phyloP scores from a whole-genome alignment of 495 filamentous ascomycete genomes.

The Tuber aestivum region DNA sequence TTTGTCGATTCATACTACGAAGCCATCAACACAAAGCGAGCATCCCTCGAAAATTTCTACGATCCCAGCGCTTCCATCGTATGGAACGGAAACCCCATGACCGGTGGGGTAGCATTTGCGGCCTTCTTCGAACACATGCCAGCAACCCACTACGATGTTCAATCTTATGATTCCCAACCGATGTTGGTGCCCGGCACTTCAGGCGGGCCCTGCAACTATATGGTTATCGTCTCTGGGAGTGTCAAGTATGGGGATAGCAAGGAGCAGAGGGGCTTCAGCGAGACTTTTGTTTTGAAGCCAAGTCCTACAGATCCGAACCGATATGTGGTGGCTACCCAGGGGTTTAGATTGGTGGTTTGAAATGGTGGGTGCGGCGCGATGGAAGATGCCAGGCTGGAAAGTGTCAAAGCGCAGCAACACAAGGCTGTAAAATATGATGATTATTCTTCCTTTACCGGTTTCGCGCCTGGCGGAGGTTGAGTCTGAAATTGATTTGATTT shows the following conservation, averaged over 20 bases:
- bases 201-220: slow-evolving; percentile 52
- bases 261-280: slow-evolving; percentile 57
- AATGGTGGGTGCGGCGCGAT: neutral
- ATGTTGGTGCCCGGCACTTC: slow-evolving; percentile 50
- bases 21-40: slow-evolving; percentile 53
- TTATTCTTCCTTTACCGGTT: neutral
- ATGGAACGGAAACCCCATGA: slow-evolving; percentile 60
- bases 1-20: slow-evolving; percentile 54
- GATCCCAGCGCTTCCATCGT: slow-evolving; percentile 51
- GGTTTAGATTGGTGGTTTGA: slow-evolving; percentile 41
- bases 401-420: neutral
- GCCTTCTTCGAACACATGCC: slow-evolving; percentile 61
- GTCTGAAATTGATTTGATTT: neutral
- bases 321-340: slow-evolving; percentile 43
- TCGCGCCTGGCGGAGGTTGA: neutral
- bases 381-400: neutral
- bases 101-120: slow-evolving; percentile 54
- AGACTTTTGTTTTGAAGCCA: slow-evolving; percentile 61
- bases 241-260: slow-evolving; percentile 55
- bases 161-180: slow-evolving; percentile 62
- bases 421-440: neutral
- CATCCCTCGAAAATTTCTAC: slow-evolving; percentile 56
- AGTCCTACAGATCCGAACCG: slow-evolving; percentile 45
- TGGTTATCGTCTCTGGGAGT: slow-evolving; percentile 56
- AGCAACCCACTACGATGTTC: slow-evolving; percentile 54